Conservation (phyloP, 2,329 filamentous ascomycete genomes). For the Trichophyton benhamiae region DNA sequence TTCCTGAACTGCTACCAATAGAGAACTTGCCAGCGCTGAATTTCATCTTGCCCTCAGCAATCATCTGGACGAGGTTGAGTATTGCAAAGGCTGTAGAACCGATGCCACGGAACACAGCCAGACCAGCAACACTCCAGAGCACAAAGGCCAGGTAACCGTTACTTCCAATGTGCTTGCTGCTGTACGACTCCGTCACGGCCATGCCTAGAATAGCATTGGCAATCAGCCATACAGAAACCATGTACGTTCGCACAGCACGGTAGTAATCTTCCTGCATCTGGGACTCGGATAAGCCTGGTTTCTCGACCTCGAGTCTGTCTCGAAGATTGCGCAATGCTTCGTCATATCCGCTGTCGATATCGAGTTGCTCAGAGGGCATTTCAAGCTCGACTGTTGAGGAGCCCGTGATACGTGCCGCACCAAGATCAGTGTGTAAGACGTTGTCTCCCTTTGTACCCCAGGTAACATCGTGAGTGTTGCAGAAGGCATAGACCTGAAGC, state of each 20-base stretch:
- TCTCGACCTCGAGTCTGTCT: constrained; percentile 73
- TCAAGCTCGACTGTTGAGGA: constrained; percentile 78
- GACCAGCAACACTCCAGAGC: constrained; percentile 74
- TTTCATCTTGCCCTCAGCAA: constrained; percentile 76
- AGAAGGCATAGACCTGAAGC: constrained; percentile 95
- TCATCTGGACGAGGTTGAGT: constrained; percentile 68
- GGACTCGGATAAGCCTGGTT: constrained; percentile 49
- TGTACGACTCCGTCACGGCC: constrained; percentile 79
- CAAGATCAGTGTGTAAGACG: constrained; percentile 81
- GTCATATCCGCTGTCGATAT: constrained; percentile 96
- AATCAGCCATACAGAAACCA: constrained; percentile 91
- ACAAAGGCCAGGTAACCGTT: constrained; percentile 92
- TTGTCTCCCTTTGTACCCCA: constrained; percentile 99
- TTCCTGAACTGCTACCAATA: constrained; percentile 10
- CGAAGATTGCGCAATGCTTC: constrained; percentile 92
- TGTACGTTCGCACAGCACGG: constrained; percentile 91
- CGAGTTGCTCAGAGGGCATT: constrained; percentile 94
- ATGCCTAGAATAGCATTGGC: constrained; percentile 87
- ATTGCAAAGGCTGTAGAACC: constrained; percentile 71
- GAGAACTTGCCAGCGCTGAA: constrained; percentile 24
- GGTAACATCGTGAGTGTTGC: constrained; percentile 96
- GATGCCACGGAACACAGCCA: constrained; percentile 79
- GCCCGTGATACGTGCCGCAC: constrained; percentile 66
- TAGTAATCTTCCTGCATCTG: constrained; percentile 98
- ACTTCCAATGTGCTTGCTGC: constrained; percentile 53